These are phyloP conservation scores for Leishmania martiniquensis DNA, from an alignment of 208 protist species.

Conservation along the genomic window DNA sequence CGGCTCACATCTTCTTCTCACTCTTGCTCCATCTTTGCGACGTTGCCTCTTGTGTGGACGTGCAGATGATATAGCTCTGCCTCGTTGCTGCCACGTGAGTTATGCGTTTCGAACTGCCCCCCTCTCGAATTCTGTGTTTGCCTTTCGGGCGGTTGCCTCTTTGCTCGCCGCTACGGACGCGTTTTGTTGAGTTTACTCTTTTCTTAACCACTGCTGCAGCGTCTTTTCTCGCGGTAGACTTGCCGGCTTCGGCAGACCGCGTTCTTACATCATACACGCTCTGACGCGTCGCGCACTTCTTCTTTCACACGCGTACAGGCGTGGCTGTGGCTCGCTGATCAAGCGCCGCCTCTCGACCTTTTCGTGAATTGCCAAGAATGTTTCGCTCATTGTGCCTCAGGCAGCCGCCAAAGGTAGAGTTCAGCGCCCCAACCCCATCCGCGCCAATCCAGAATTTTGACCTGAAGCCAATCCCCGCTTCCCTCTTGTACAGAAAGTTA, in stretches of 20 bases:
- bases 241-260: not conserved
- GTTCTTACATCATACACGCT: no score
- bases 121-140: not conserved
- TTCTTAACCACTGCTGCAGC: not conserved
- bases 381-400: conserved; percentile 27
- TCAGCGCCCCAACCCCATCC: conserved; percentile 75
- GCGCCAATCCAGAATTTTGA: conserved; percentile 50
- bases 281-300: not conserved
- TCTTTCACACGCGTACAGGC: not conserved
- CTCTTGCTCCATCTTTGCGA: not conserved
- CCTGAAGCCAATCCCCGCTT: conserved; percentile 56
- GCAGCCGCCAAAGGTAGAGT: conserved; percentile 57
- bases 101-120: not conserved
- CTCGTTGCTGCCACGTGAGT: no score
- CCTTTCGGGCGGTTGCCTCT: not conserved
- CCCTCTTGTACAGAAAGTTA: conserved; percentile 76
- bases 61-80: no score
- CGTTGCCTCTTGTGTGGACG: not conserved
- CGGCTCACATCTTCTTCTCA: not conserved
- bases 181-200: not conserved
- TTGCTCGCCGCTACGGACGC: no score
- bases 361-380: not conserved
- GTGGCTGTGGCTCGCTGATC: not conserved
- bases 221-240: not conserved
- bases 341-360: not conserved